Base-by-base conservation (phyloP, 306 rosid species). In the Ochetophila trinervis region DNA sequence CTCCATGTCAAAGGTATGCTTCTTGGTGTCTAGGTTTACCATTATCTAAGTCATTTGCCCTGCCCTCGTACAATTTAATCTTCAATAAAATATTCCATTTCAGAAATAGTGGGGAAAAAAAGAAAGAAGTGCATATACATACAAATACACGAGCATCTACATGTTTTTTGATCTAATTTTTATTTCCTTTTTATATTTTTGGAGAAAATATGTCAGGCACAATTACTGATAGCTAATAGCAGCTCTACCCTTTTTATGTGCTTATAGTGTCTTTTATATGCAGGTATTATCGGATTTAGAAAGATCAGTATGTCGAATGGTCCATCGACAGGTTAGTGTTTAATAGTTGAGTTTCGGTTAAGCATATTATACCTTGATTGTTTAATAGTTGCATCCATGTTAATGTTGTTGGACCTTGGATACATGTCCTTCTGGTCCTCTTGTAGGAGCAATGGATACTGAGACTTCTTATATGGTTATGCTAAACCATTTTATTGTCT, bases 241-340 rank as follows among this genome's bases (percentile, higher is more conserved):
- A 60, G 24, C 36, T 27, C 21, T 60, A 13, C 23, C 53, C 14
- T 62, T 64, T 45, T 56, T 24, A 47, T 68, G 60, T 52, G 51
- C 67, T 71, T 60, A 32, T 70, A 55, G 60, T 69, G 6, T 56
- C 53, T 69, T 69, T 63, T 79, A 24, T 61, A 27, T 72, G 77
- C 89, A 94, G 96, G 92, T 94, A 68, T 84, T 94, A 45, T 94
- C 99, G 44, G 99, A 94, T 78, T 80, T 90, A 88, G 99, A 94
- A 88, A 82, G 96, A 34, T 88, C 99, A 62, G 95, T 83, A 9
- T 94, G 99, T 78, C 89, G 99, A 75, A 94, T 94, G 97, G 87
- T 88, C 74, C 99, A 94, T 70, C 86, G 77, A 61, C 97, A 94
- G 99, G 99, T 94, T 53, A 62, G 78, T 53, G 69, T 74, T 72